These are phyloP conservation scores for Candida alai DNA, from an alignment of 805 yeast genomes.

Conservation along the genomic window DNA sequence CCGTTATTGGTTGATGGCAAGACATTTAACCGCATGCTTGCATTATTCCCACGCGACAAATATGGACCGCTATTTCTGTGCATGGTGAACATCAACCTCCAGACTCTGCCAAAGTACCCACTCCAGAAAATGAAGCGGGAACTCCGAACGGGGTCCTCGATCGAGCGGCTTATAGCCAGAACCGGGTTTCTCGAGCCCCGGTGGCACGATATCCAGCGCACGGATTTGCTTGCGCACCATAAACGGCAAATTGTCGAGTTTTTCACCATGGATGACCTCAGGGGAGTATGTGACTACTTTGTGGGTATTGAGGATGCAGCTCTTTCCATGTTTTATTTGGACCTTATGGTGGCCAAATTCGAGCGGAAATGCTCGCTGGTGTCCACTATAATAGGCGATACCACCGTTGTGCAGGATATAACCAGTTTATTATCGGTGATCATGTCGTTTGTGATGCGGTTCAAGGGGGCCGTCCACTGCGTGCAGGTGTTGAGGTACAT, in stretches of 20 bases:
- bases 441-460: conserved; percentile 32
- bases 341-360: conserved; percentile 33
- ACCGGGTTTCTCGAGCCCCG: conserved; percentile 34
- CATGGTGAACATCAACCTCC: conserved; percentile 30
- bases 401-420: conserved; percentile 17
- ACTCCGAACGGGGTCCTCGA: conserved; percentile 25
- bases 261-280: conserved; percentile 25
- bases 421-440: conserved; percentile 26
- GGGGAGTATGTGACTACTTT: conserved; percentile 18
- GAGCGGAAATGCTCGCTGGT: conserved; percentile 20
- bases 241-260: conserved; percentile 28
- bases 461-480: conserved; percentile 33
- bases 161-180: conserved; percentile 30
- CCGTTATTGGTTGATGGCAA: conserved; percentile 18
- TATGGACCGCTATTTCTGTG: conserved; percentile 25
- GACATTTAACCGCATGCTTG: conserved; percentile 16
- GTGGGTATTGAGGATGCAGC: conserved; percentile 25
- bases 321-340: conserved; percentile 31
- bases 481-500: conserved; percentile 31
- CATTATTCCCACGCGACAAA: conserved; percentile 14
- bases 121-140: conserved; percentile 18
- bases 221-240: conserved; percentile 15
- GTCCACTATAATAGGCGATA: conserved; percentile 9
- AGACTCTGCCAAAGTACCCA: conserved; percentile 16
- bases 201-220: conserved; percentile 32